Evolutionary conservation across 495 filamentous ascomycete species (phyloP).

Genomic region (Penicillium cosmopolitanum): DNA sequence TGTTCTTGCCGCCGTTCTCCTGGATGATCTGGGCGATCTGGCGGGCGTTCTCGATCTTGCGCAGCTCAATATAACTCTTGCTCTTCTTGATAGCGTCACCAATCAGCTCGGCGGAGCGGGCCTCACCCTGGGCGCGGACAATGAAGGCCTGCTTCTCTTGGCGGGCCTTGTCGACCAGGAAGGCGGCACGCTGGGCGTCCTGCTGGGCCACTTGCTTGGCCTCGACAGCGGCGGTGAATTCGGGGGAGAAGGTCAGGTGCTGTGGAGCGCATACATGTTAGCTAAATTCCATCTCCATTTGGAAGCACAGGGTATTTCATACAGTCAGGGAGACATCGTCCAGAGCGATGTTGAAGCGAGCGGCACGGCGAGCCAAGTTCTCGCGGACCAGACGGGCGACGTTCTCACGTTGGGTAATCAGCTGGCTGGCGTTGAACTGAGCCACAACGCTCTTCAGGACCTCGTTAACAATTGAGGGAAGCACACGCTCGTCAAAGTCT

Average conservation of each 20-base stretch:
- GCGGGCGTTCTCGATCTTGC: slow-evolving; percentile 95
- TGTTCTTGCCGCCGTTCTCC: slow-evolving; percentile 86
- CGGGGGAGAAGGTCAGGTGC: slow-evolving; percentile 98
- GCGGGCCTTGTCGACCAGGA: slow-evolving; percentile 97
- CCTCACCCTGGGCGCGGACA: slow-evolving; percentile 98
- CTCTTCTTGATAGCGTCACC: slow-evolving; percentile 99
- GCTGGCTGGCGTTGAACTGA: slow-evolving; percentile 97
- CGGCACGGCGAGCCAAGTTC: slow-evolving; percentile 86
- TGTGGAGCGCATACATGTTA: slow-evolving; percentile 41
- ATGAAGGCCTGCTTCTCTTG: slow-evolving; percentile 99
- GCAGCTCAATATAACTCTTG: slow-evolving; percentile 92
- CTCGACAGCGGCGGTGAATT: slow-evolving; percentile 98
- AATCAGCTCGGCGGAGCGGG: slow-evolving; percentile 95
- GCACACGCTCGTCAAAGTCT: slow-evolving; percentile 95
- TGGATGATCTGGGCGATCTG: slow-evolving; percentile 82
- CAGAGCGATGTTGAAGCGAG: slow-evolving; percentile 94
- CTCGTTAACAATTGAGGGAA: slow-evolving; percentile 98
- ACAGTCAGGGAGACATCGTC: slow-evolving; percentile 98
- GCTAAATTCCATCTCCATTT: not conserved
- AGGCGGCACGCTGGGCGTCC: slow-evolving; percentile 95
- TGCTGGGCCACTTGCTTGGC: slow-evolving; percentile 99
- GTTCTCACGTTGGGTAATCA: slow-evolving; percentile 98
- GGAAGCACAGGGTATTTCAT: slow-evolving; percentile 35
- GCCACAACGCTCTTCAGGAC: slow-evolving; percentile 98
- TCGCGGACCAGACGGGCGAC: slow-evolving; percentile 90